Evolutionary conservation across 2,329 filamentous ascomycete genomes (phyloP), one percentile per base, ranked within the genome.

Genomic region (Sclerotinia trifoliorum): DNA sequence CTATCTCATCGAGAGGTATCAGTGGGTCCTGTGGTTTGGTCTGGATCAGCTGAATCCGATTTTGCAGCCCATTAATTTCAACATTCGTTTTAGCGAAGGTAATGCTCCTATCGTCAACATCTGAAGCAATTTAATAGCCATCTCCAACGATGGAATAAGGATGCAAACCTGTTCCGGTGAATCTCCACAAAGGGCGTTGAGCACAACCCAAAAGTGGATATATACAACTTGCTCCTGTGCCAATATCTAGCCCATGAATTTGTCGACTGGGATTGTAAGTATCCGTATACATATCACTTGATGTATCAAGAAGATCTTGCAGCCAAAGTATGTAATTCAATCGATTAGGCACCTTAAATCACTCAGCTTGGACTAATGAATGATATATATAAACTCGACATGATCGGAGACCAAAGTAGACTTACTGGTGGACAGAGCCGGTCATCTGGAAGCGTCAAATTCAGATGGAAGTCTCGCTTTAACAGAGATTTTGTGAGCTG

Each of bases 291-390:
- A 68, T 62, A 80, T 68, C 79, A 21, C 80, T 79, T 13, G 81
- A 80, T 0, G 87, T 89, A 75, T 96, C 93, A 8, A 98, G 77
- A 0, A 99, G 84, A 3, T 85, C 83, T 75, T 96, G 93, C 1
- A 98, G 81, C 93, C 94, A 98, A 11, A 94, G 81, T 26, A 98
- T 87, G 78, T 99, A 99, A 76, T 94, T 95, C 78, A 96, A 89
- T 62, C 93, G 88, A 70, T 86, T 86, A 0, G 85, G 83, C 1
- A 87, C 82, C 85, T 85, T 51, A 1, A 13, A 21, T 15, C 46
- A 39, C 39, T 60, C 39, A 60, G 56, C 56, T 60, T 21, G 13
- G 11, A 46, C 24, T 8, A 46, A 60, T 2, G 17, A 39, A 42
- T 32, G 29, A 6, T 17, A n/a, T 35, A 2, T 26, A 4, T n/a